Evolutionary conservation across 2,329 filamentous ascomycete species (phyloP).

Genomic region (Alternaria ventricosa): DNA sequence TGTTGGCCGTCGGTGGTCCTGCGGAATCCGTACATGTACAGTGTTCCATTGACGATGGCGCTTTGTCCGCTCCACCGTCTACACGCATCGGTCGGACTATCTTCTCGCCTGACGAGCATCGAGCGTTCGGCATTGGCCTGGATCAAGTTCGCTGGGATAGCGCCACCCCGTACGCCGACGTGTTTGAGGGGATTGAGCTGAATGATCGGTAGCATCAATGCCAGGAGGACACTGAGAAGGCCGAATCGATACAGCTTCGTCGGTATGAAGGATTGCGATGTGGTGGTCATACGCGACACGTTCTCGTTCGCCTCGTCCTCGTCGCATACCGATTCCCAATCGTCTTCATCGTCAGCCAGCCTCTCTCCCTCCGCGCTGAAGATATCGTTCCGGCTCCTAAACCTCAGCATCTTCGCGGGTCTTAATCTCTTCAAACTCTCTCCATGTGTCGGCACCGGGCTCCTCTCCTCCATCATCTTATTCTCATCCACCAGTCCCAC

Average conservation of each 20-base stretch:
- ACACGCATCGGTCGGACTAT: conserved; percentile 44
- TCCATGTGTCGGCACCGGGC: conserved; percentile 34
- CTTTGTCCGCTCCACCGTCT: conserved; percentile 52
- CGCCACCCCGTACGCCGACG: conserved; percentile 35
- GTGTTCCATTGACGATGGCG: conserved; percentile 73
- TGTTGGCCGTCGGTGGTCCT: conserved; percentile 65
- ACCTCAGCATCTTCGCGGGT: conserved; percentile 39
- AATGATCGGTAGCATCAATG: conserved; percentile 42
- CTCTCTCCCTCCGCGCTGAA: conserved; percentile 22
- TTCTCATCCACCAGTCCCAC: conserved; percentile 47
- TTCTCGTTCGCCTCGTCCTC: conserved; percentile 28
- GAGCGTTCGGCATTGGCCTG: conserved; percentile 20
- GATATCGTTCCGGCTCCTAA: conserved; percentile 40
- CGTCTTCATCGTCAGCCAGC: conserved; percentile 21
- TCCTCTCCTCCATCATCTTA: conserved; percentile 36
- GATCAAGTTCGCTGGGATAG: conserved; percentile 30
- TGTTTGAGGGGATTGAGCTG: conserved; percentile 36
- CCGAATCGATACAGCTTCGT: conserved; percentile 38
- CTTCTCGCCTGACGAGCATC: conserved; percentile 33
- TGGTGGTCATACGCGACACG: not conserved
- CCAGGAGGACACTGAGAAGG: conserved; percentile 38
- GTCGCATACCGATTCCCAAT: conserved; percentile 38
- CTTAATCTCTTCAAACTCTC: conserved; percentile 28
- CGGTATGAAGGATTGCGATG: conserved; percentile 12
- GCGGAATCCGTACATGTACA: conserved; percentile 79